phyloP scores from a whole-genome alignment of 768 basidiomycete genomes.

The Piloderma croceum region DNA sequence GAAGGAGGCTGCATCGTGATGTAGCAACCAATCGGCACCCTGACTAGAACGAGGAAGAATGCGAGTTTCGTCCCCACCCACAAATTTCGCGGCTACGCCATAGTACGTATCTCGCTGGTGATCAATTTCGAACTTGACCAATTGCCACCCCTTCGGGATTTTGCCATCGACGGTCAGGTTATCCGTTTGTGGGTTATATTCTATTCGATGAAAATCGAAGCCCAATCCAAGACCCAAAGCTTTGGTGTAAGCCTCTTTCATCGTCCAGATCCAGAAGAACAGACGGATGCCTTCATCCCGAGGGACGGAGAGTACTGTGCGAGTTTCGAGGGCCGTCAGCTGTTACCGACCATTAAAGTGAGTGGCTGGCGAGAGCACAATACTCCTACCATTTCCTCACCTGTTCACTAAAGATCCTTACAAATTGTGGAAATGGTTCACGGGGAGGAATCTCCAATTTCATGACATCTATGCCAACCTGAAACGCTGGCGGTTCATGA shows the following conservation, averaged over 20 bases:
- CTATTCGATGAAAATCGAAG: conserved; percentile 74
- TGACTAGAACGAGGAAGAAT: conserved; percentile 28
- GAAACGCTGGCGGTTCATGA: conserved; percentile 51
- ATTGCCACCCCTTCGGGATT: conserved; percentile 58
- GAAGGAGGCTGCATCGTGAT: conserved; percentile 44
- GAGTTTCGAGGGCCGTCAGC: conserved; percentile 37
- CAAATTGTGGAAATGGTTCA: conserved; percentile 53
- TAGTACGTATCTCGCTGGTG: conserved; percentile 52
- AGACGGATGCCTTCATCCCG: conserved; percentile 47
- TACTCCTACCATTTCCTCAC: conserved; percentile 29
- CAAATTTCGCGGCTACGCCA: conserved; percentile 59
- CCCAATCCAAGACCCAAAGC: conserved; percentile 79
- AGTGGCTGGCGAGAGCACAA: neutral
- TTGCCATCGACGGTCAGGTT: conserved; percentile 55
- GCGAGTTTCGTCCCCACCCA: conserved; percentile 36
- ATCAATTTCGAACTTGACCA: conserved; percentile 52
- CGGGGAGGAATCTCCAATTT: conserved; percentile 58
- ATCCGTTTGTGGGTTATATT: conserved; percentile 54
- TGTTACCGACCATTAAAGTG: conserved; percentile 14
- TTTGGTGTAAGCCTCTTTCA: conserved; percentile 91
- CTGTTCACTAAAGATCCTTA: conserved; percentile 60
- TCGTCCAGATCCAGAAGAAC: conserved; percentile 84
- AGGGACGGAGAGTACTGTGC: conserved; percentile 31
- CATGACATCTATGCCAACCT: conserved; percentile 79
- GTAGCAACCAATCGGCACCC: conserved; percentile 36